Evolutionary conservation across 306 rosid genomes (phyloP).

Genomic region (Glycine tomentella): DNA sequence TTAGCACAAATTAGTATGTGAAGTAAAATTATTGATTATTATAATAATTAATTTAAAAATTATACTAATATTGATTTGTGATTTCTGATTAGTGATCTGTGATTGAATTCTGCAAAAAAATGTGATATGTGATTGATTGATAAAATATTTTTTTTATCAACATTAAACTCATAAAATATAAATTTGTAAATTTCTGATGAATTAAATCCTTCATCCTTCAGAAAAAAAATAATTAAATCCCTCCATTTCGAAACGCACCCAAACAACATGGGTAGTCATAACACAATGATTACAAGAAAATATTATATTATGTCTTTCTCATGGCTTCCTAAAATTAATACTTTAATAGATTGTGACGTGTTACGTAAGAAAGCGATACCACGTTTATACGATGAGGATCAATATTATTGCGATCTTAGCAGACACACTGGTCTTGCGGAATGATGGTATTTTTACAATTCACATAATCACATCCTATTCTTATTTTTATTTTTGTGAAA

Average conservation of each 20-base stretch:
- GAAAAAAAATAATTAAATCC: neutral
- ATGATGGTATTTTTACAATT: neutral
- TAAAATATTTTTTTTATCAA: no score
- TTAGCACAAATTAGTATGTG: no score
- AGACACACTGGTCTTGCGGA: neutral
- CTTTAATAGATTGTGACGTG: slow-evolving; percentile 18
- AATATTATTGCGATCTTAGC: neutral
- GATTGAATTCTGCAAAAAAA: no score
- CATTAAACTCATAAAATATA: no score
- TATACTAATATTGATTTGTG: no score
- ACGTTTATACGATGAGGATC: neutral
- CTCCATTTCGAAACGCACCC: neutral
- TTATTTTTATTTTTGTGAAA: neutral
- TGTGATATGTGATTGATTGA: no score
- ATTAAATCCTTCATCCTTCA: neutral
- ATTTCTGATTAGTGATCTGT: no score
- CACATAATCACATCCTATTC: neutral
- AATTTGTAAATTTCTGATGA: neutral
- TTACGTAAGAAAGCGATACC: slow-evolving; percentile 29
- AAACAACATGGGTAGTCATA: slow-evolving; percentile 4
- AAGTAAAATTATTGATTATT: no score
- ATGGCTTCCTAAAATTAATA: no score
- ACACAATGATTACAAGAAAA: slow-evolving; percentile 28
- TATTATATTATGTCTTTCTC: neutral
- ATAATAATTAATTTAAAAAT: no score